A percentile compares a stretch with the other conserved stretches of the same genome.
phyloP scores from a whole-genome alignment of 441 rosid species.

The Daphne laureola region DNA sequence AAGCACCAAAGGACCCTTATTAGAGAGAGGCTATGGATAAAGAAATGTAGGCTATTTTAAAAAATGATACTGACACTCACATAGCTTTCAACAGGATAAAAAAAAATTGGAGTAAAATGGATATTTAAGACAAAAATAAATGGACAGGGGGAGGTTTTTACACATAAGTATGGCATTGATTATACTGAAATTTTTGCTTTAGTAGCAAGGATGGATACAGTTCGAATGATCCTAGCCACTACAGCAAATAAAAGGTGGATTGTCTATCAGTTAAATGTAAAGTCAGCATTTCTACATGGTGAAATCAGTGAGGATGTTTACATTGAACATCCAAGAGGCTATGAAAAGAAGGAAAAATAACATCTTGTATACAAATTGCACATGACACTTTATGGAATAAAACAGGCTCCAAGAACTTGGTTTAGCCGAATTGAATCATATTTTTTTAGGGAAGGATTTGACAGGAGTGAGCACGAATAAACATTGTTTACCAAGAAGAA shows the following conservation, averaged over 20 bases:
- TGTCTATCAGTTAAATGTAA: neutral
- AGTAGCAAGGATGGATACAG: no score
- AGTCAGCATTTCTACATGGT: neutral
- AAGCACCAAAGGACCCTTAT: neutral
- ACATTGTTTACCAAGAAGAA: no score
- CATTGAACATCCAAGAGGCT: neutral
- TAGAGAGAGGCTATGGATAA: neutral
- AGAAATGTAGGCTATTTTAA: neutral
- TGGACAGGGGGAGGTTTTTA: neutral
- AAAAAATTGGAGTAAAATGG: conserved; percentile 2
- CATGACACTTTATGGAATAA: no score
- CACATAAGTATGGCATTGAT: neutral
- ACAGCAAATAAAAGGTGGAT: conserved; percentile 1
- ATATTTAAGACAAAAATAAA: neutral
- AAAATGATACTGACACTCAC: neutral
- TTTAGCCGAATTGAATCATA: no score
- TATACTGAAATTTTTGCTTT: no score
- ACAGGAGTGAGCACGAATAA: no score
- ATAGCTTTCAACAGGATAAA: neutral
- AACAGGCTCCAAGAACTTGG: no score
- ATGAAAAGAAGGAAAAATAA: neutral
- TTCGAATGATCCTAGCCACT: neutral
- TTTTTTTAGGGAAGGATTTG: no score
- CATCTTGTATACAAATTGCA: no score
- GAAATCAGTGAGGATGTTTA: no score